These are phyloP conservation scores for Eimeria tenella DNA, from an alignment of 169 alveolate species.

Conservation along the genomic window DNA sequence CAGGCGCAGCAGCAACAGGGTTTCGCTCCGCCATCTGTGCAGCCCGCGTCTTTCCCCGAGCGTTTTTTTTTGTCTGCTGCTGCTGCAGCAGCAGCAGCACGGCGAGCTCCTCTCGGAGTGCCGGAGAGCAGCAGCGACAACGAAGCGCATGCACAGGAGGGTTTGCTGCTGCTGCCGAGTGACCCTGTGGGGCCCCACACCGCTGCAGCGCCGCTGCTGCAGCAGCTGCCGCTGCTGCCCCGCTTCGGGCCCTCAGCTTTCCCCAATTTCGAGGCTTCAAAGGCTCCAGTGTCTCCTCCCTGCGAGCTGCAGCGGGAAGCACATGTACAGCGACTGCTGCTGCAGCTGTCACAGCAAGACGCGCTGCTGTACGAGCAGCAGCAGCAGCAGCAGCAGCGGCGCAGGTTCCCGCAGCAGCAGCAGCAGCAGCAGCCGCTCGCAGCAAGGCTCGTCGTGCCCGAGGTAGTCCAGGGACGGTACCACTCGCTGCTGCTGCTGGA, in stretches of 20 bases:
- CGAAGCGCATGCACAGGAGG: neutral
- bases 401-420: neutral
- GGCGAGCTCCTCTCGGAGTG: neutral
- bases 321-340: neutral
- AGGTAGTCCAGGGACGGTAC: neutral
- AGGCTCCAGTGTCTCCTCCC: neutral
- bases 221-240: neutral
- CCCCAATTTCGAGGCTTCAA: neutral
- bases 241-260: neutral
- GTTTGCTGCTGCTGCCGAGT: neutral
- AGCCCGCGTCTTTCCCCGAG: neutral
- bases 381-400: constrained; percentile 12
- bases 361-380: neutral
- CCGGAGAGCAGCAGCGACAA: neutral
- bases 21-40: neutral
- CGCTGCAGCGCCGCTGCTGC: neutral
- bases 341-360: neutral
- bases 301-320: neutral
- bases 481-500: neutral
- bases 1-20: constrained; percentile 22
- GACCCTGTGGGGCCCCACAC: neutral
- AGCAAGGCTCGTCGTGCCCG: neutral
- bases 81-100: neutral
- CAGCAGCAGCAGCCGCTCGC: neutral
- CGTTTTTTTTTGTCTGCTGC: neutral